A percentile compares a stretch with the other conserved stretches of the same genome.
phyloP scores from a whole-genome alignment of 345 rosid species.

The Cardamine chenopodiifolia region DNA sequence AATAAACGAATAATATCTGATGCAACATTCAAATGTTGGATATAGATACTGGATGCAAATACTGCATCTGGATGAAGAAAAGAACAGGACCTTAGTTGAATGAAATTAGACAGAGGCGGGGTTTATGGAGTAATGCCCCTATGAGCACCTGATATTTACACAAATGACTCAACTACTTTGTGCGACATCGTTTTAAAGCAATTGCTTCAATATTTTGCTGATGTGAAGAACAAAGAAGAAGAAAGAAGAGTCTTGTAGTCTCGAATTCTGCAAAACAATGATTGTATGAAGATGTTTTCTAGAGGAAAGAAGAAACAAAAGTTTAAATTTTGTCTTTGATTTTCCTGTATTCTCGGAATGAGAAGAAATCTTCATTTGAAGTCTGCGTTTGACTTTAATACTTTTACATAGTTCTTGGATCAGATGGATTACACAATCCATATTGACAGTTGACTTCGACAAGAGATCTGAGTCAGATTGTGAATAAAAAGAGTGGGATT shows the following conservation, averaged over 20 bases:
- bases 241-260: background rate
- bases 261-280: background rate
- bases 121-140: slow-evolving; percentile 5
- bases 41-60: too few species aligned
- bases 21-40: too few species aligned
- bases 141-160: background rate
- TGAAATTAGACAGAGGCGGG: background rate
- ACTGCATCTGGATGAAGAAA: too few species aligned
- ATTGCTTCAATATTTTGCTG: too few species aligned
- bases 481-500: background rate
- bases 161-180: background rate
- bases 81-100: background rate
- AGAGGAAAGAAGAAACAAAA: too few species aligned
- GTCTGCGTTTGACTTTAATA: background rate
- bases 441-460: background rate
- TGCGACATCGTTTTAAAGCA: background rate
- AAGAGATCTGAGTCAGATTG: background rate
- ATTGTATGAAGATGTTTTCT: too few species aligned
- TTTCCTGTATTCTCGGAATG: too few species aligned
- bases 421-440: background rate
- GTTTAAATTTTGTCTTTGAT: too few species aligned
- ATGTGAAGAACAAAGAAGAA: background rate
- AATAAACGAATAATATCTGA: too few species aligned
- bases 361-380: background rate
- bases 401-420: background rate